Conservation (phyloP, 257 asterid species). For the Nicotiana attenuata region DNA sequence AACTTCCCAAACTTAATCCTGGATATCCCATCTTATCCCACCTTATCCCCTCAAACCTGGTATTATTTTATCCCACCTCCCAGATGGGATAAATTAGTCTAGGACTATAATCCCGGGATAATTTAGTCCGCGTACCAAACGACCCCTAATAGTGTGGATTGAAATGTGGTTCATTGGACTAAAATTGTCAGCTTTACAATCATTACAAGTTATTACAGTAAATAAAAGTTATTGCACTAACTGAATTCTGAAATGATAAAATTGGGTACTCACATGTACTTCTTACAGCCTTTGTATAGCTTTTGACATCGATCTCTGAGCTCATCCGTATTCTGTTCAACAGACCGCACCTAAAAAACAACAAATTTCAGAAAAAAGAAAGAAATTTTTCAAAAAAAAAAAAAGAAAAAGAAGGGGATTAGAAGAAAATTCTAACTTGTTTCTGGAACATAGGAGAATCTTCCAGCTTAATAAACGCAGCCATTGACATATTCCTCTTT, state of each 20-base stretch:
- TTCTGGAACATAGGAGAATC: slow-evolving; percentile 99
- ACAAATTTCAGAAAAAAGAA: neutral
- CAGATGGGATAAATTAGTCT: too few relatives aligned
- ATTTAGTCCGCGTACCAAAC: too few relatives aligned
- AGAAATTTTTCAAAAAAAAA: neutral
- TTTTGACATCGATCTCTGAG: slow-evolving; percentile 89
- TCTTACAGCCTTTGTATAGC: slow-evolving; percentile 75
- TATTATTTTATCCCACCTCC: too few relatives aligned
- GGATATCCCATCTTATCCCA: too few relatives aligned
- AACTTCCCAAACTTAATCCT: too few relatives aligned
- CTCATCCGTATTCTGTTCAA: slow-evolving; percentile 79
- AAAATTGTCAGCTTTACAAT: neutral
- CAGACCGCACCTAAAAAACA: slow-evolving; percentile 55
- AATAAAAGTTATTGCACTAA: neutral
- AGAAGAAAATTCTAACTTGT: slow-evolving; percentile 40
- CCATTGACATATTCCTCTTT: slow-evolving; percentile 36
- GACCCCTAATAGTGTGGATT: neutral
- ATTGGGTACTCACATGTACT: slow-evolving; percentile 62
- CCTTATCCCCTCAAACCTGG: too few relatives aligned
- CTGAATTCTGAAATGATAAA: neutral
- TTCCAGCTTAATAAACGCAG: slow-evolving; percentile 77
- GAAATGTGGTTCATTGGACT: neutral
- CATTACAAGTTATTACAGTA: neutral
- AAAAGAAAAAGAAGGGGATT: neutral
- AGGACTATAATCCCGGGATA: too few relatives aligned